These are phyloP conservation scores for Agastache rugosa DNA, from an alignment of 257 asterid genomes.

Conservation along the genomic window DNA sequence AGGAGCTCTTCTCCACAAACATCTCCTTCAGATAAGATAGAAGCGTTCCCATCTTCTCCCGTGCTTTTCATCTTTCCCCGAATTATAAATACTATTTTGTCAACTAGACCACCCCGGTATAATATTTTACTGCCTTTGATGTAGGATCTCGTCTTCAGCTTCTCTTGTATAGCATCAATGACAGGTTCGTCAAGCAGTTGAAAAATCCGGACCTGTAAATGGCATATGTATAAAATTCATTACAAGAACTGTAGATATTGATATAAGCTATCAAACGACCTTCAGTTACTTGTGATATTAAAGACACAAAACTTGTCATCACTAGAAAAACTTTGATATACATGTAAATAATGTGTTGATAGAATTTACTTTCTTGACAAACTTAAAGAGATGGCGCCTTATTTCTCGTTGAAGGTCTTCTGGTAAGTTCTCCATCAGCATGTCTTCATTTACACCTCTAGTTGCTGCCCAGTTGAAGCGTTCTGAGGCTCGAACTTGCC, in stretches of 20 bases:
- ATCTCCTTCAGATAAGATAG: conserved; percentile 76
- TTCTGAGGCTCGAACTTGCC: conserved; percentile 82
- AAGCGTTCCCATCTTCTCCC: conserved; percentile 66
- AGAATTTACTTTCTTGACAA: conserved; percentile 70
- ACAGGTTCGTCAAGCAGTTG: conserved; percentile 79
- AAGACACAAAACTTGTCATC: neutral
- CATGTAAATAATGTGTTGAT: neutral
- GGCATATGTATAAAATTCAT: neutral
- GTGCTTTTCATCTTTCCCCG: conserved; percentile 82
- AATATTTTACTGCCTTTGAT: conserved; percentile 73
- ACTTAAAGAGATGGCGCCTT: conserved; percentile 86
- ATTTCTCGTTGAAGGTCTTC: conserved; percentile 94
- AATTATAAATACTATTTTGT: conserved; percentile 86
- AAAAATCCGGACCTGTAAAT: conserved; percentile 75
- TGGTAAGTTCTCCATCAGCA: conserved; percentile 85
- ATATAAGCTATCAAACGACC: neutral
- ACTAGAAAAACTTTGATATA: neutral
- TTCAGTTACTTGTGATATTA: no score
- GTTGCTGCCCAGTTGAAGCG: conserved; percentile 93
- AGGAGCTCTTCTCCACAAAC: conserved; percentile 98
- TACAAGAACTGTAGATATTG: neutral
- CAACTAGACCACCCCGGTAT: conserved; percentile 69
- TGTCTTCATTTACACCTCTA: conserved; percentile 87
- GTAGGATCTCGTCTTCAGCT: conserved; percentile 76
- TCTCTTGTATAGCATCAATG: conserved; percentile 86